Evolutionary conservation across 2,329 filamentous ascomycete species (phyloP), one percentile per base, ranked within the genome.

Genomic region (Fusarium sp.): DNA sequence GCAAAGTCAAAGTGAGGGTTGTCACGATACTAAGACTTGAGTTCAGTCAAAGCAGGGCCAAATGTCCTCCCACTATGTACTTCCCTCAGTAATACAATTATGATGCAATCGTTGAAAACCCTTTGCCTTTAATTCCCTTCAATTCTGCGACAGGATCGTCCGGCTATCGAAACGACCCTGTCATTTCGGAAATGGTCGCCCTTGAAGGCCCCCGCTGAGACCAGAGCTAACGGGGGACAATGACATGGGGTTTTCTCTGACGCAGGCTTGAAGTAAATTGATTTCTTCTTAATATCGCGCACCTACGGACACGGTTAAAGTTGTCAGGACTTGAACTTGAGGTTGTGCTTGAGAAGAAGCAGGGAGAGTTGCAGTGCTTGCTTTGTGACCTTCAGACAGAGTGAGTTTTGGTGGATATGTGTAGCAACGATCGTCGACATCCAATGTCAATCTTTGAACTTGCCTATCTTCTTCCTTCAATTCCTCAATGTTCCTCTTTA

Each of bases 161-260:
- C 63, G 64, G 69, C 63, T 61, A 72, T 74, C 66, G 65, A 71
- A 51, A 55, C 41, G 71, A 59, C 69, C 72, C 71, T 74, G 72
- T 68, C 71, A 74, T 74, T 74, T 74, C 61, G 58, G 56, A 59
- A 71, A 54, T 66, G 61, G 50, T 25, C 43, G 37, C 49, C 68
- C 69, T 59, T 66, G 45, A 53, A 47, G 37, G 21, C 50, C 59
- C 66, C 30, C 32, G 37, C 40, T 30, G 53, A 10, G 57, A 42
- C 55, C 62, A 66, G 30, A 61, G 34, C 41, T 47, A 57, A 34
- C 55, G 45, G 20, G 53, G 50, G 21, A 50, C 48, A 37, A 51
- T 30, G 43, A 32, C n/a, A 40, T 42, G 62, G 63, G 41, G 34
- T n/a, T 37, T 42, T 41, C 21, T 54, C 55, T 42, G 37, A 47